Base-by-base conservation (phyloP, 768 basidiomycete species). In the Sporobolomyces pararoseus region DNA sequence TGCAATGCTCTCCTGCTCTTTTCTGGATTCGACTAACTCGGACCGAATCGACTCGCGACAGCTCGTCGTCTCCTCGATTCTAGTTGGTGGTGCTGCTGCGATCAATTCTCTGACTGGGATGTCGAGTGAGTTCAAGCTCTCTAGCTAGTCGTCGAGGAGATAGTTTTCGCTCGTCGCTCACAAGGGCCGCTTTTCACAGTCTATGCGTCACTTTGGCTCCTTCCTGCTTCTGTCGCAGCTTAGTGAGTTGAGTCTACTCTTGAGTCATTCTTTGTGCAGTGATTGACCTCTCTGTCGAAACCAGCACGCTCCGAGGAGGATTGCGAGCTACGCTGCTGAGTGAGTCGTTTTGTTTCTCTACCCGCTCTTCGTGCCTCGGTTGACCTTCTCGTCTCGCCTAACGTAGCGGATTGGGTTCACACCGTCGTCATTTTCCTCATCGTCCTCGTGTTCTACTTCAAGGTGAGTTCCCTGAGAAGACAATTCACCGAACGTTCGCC, bases 81-180 rank as follows among this genome's bases (percentile, higher is more conserved):
- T 86, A 3, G 80, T 84, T 10, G 83, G 83, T 63, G 83, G 83
- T 7, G 81, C 82, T 19, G 83, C 82, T 0, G 82, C 81, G 1
- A 82, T 84, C 42, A 82, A 81, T 25, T 80, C 82, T 0, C 75
- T 84, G 34, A 84, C 83, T 5, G 81, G 82, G 17, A 83, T 83
- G 80, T 82, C 54, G 7, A 35, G 54, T 55, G 10, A 12, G 54
- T n/a, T n/a, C n/a, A n/a, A n/a, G n/a, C n/a, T n/a, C n/a, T 54
- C 32, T 12, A 55, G 25, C 25, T 35, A 7, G 7, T 35, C 31
- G 27, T 17, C 54, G 34, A 14, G 12, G 13, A 35, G 12, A 21
- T 21, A 25, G 32, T 35, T 39, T 19, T 35, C n/a, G n/a, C n/a
- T n/a, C n/a, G n/a, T 55, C 54, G 14, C 54, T 35, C 31, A 35